Base-by-base conservation (phyloP, 2,329 filamentous ascomycete species). In the Sordariomycetes sp. region DNA sequence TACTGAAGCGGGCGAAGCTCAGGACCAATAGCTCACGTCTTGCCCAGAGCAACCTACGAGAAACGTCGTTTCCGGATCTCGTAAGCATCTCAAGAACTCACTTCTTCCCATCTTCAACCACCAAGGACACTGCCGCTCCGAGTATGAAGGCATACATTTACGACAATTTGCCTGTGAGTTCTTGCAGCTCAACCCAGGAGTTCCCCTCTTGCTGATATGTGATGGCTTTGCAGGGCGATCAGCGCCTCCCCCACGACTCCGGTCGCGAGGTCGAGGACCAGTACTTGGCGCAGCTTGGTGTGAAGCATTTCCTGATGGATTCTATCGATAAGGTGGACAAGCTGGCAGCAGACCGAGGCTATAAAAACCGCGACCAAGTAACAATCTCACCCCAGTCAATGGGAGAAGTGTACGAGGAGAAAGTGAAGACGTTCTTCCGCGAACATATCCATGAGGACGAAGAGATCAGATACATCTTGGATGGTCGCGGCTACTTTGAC, bases 391-490 rank as follows among this genome's bases (percentile, higher is more conserved):
- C 91, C 0, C 76, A 84, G 61, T 86, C 84, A 62, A 90, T 97
- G 86, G 90, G 90, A 58, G 87, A 82, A 45, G 73, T 84, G 52
- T 99, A 97, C 74, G 92, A 99, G 72, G 82, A 87, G 61, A 97
- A 97, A 72, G 90, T 99, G 61, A 91, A 90, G 75, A 82, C 73
- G 63, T 99, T 99, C 76, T 99, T 97, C 75, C 70, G 87, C 65
- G 94, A 99, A 77, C 94, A 99, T 70, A 71, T 99, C 65, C 94
- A 99, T 69, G 94, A 99, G 75, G 94, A 99, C 64, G 94, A 99
- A 74, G 94, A 99, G 78, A 99, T 99, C 63, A 79, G 94, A 53
- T 99, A 96, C 67, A 91, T 99, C 63, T 78, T 90, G 35, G 91
- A 86, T 60, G 94, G 94, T 0, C 80, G 82, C 57, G 94, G 94